Evolutionary conservation across 495 filamentous ascomycete species (phyloP).

Genomic region (Aspergillus homomorphus): DNA sequence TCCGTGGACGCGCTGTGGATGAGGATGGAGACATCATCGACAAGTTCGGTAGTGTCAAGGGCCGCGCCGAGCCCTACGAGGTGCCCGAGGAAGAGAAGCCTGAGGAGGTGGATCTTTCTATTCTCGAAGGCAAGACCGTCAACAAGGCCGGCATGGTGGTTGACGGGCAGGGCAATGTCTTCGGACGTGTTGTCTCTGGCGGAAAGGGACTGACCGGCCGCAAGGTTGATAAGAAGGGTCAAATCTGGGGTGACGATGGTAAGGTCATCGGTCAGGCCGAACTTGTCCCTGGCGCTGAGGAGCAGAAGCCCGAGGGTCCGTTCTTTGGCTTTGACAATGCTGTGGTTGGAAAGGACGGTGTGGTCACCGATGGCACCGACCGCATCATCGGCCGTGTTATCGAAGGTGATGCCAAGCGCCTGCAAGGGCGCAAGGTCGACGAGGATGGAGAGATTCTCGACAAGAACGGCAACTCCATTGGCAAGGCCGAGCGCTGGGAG

Average conservation of each 20-base stretch:
- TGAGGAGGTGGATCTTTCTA: constrained; percentile 56
- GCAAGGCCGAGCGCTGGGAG: constrained; percentile 78
- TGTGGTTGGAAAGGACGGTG: constrained; percentile 73
- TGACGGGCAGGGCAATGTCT: constrained; percentile 67
- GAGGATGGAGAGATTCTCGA: constrained; percentile 81
- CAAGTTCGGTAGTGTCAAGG: constrained; percentile 66
- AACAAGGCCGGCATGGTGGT: constrained; percentile 86
- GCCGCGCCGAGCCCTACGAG: constrained; percentile 36
- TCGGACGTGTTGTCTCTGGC: constrained; percentile 73
- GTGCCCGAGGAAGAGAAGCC: constrained; percentile 16
- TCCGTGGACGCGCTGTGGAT: constrained; percentile 76
- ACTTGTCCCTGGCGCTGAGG: constrained; percentile 69
- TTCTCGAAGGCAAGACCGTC: constrained; percentile 75
- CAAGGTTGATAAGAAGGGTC: constrained; percentile 78
- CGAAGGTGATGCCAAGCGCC: constrained; percentile 66
- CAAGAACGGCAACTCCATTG: constrained; percentile 77
- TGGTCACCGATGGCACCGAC: constrained; percentile 58
- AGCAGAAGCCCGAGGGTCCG: constrained; percentile 68
- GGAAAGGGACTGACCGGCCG: constrained; percentile 69
- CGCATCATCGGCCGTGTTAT: constrained; percentile 70
- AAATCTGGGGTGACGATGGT: constrained; percentile 77
- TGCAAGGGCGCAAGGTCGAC: constrained; percentile 74
- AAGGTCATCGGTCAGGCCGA: constrained; percentile 77
- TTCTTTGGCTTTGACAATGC: constrained; percentile 75
- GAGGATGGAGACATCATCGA: constrained; percentile 84